A percentile compares a stretch with the other conserved stretches of the same genome.
phyloP scores from a whole-genome alignment of 1,139 yeast genomes.

The Saccharomycopsis hybrid region DNA sequence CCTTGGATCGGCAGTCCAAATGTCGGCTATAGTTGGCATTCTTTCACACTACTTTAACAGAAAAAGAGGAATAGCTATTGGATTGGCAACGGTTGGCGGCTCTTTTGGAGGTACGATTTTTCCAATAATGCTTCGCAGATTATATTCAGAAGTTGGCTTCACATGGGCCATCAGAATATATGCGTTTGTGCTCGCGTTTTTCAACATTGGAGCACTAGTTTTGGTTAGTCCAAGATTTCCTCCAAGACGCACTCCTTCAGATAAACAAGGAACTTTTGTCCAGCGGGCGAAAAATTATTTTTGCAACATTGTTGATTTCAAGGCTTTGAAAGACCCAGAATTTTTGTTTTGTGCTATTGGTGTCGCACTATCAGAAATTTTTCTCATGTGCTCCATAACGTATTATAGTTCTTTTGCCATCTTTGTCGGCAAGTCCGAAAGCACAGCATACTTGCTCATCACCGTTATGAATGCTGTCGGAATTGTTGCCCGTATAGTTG shows the following conservation, averaged over 20 bases:
- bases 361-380: conserved; percentile 46
- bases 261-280: background rate
- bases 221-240: conserved; percentile 44
- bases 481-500: conserved; percentile 49
- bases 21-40: conserved; percentile 51
- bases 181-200: conserved; percentile 42
- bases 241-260: conserved; percentile 5
- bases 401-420: conserved; percentile 52
- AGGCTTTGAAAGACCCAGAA: conserved; percentile 33
- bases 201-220: conserved; percentile 35
- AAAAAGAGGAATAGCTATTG: conserved; percentile 49
- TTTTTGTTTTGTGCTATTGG: conserved; percentile 37
- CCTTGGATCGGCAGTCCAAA: conserved; percentile 48
- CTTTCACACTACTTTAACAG: conserved; percentile 54
- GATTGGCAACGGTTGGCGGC: conserved; percentile 58
- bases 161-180: conserved; percentile 56
- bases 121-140: conserved; percentile 50
- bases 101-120: conserved; percentile 57
- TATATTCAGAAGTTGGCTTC: conserved; percentile 51
- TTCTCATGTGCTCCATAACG: conserved; percentile 46
- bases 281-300: background rate
- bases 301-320: conserved; percentile 7
- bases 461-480: conserved; percentile 57
- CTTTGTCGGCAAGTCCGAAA: conserved; percentile 45
- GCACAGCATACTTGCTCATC: conserved; percentile 44